These are phyloP conservation scores for Neopestalotiopsis sp. DNA, from an alignment of 2,329 filamentous ascomycete genomes.

Conservation along the genomic window DNA sequence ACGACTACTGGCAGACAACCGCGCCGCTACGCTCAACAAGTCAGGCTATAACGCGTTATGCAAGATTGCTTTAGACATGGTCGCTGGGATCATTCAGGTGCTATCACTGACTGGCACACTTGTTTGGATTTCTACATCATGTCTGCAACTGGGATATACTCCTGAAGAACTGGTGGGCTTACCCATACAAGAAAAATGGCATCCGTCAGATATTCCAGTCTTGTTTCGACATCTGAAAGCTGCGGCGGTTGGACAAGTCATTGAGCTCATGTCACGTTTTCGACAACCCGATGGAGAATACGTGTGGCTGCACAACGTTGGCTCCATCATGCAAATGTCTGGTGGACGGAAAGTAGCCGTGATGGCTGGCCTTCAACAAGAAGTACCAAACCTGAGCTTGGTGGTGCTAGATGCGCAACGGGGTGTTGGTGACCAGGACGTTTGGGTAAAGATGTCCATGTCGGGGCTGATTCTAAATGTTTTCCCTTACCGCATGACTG, in stretches of 20 bases:
- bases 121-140: constrained; percentile 84
- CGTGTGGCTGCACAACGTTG: background rate
- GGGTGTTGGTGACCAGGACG: background rate
- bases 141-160: background rate
- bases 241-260: background rate
- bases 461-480: constrained; percentile 8
- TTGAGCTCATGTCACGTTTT: constrained; percentile 3
- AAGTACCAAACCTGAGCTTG: background rate
- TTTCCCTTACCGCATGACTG: background rate
- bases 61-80: constrained; percentile 86
- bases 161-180: background rate
- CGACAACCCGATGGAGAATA: background rate
- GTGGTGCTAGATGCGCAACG: background rate
- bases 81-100: constrained; percentile 87
- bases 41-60: constrained; percentile 82
- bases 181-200: background rate
- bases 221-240: background rate
- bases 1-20: background rate
- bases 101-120: constrained; percentile 87
- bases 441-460: constrained; percentile 12
- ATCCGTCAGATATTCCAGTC: background rate
- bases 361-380: background rate
- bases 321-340: background rate
- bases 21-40: too few species aligned
- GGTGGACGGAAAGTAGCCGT: background rate